A percentile compares a stretch with the other conserved stretches of the same genome.
phyloP scores from a whole-genome alignment of 1,284 basidiomycete species.

The Ceratorhiza oryzae-sativae region DNA sequence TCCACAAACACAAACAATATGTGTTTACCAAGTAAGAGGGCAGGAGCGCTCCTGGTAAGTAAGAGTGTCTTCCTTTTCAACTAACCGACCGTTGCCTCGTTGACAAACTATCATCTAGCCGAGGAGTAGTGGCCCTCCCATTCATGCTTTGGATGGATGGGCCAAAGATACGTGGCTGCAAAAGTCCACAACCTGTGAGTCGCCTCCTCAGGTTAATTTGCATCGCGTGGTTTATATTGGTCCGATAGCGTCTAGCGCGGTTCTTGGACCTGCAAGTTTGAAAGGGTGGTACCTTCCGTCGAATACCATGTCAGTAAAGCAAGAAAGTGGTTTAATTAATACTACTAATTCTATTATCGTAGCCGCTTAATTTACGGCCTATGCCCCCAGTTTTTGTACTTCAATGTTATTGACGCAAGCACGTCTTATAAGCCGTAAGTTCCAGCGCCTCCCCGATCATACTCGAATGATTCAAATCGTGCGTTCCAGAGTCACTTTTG shows the following conservation, averaged over 20 bases:
- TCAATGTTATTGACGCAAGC: slow-evolving; percentile 7
- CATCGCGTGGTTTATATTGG: background rate
- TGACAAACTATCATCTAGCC: background rate
- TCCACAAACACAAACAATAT: background rate
- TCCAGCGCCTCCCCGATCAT: background rate
- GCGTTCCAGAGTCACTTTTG: slow-evolving; percentile 9
- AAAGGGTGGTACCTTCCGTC: background rate
- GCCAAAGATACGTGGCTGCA: slow-evolving; percentile 24
- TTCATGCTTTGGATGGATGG: slow-evolving; percentile 29
- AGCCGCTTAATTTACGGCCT: background rate
- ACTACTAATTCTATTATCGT: background rate
- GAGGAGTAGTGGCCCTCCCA: slow-evolving; percentile 8
- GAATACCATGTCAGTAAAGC: background rate
- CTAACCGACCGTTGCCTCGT: background rate
- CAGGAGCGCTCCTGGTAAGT: background rate
- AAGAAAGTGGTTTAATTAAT: background rate
- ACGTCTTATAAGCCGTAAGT: slow-evolving; percentile 33
- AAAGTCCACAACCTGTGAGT: background rate
- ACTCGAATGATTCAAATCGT: background rate
- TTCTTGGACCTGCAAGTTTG: background rate
- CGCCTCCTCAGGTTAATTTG: background rate
- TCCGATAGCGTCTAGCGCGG: background rate
- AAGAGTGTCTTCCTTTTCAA: too few relatives aligned
- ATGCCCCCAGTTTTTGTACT: background rate
- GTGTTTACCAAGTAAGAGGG: background rate